These are phyloP conservation scores for Geotrichum ghanense DNA, from an alignment of 805 yeast genomes.

Conservation along the genomic window DNA sequence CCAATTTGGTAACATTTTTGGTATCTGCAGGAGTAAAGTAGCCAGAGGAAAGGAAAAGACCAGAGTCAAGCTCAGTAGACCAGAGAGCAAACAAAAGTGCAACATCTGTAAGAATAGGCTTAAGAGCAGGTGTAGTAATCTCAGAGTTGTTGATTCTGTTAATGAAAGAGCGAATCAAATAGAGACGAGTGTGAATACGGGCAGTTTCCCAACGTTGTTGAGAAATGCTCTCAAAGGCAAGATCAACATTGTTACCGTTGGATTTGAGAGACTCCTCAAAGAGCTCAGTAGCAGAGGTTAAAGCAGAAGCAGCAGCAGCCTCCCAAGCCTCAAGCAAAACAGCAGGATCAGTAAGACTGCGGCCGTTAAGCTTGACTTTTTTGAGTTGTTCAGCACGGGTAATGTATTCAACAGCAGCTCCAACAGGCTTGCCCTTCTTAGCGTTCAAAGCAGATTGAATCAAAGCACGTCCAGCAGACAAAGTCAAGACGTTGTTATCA, in stretches of 20 bases:
- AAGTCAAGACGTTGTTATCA: slow-evolving; percentile 78
- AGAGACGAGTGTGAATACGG: slow-evolving; percentile 28
- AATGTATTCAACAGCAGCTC: slow-evolving; percentile 36
- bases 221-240: slow-evolving; percentile 30
- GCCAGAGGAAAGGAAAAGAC: slow-evolving; percentile 56
- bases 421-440: slow-evolving; percentile 34
- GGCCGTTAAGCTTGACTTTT: slow-evolving; percentile 13
- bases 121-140: slow-evolving; percentile 28
- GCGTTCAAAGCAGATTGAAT: slow-evolving; percentile 36
- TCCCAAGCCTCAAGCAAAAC: slow-evolving; percentile 28
- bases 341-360: slow-evolving; percentile 18
- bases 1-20: slow-evolving; percentile 31
- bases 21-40: slow-evolving; percentile 41
- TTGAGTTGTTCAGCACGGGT: slow-evolving; percentile 15
- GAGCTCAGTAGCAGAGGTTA: slow-evolving; percentile 24
- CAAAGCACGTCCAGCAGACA: slow-evolving; percentile 73
- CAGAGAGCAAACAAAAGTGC: slow-evolving; percentile 54
- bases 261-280: slow-evolving; percentile 16
- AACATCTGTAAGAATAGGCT: slow-evolving; percentile 39
- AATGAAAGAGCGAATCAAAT: slow-evolving; percentile 28
- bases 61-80: slow-evolving; percentile 58
- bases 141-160: slow-evolving; percentile 24
- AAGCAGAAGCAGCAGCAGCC: slow-evolving; percentile 24
- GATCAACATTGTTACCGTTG: slow-evolving; percentile 18
- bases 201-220: slow-evolving; percentile 32